Conservation (phyloP, 345 rosid genomes). For the Kandelia obovata region DNA sequence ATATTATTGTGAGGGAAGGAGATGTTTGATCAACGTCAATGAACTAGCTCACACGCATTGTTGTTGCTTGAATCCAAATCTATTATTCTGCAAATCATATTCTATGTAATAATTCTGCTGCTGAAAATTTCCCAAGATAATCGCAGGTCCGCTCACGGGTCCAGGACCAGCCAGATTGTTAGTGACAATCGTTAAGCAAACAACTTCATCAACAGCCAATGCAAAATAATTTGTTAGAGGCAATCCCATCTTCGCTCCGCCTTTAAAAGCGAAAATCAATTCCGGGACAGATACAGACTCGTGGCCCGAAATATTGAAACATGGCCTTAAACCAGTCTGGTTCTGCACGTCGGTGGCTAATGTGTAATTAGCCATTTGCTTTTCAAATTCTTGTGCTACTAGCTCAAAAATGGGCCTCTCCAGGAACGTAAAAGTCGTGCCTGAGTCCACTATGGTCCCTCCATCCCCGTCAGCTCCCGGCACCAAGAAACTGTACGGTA, state of each 20-base stretch:
- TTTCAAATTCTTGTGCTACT: constrained; percentile 51
- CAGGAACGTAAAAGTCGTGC: constrained; percentile 86
- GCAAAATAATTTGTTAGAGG: constrained; percentile 62
- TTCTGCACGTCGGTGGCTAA: constrained; percentile 40
- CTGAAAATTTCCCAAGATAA: constrained; percentile 79
- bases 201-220: constrained; percentile 21
- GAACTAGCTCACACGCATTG: constrained; percentile 35
- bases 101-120: constrained; percentile 76
- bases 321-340: constrained; percentile 58
- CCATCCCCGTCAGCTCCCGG: constrained; percentile 69
- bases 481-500: constrained; percentile 54
- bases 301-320: constrained; percentile 57
- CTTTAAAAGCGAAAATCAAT: constrained; percentile 60
- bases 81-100: constrained; percentile 61
- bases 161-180: constrained; percentile 23
- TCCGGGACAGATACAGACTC: constrained; percentile 39
- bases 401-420: constrained; percentile 51
- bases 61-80: constrained; percentile 62
- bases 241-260: constrained; percentile 70
- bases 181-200: constrained; percentile 57
- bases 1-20: no score
- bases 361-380: constrained; percentile 58
- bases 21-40: no score
- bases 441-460: constrained; percentile 89
- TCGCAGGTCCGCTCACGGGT: constrained; percentile 55